Conservation (phyloP, 1,284 basidiomycete genomes). For the Athelia psychrophila region DNA sequence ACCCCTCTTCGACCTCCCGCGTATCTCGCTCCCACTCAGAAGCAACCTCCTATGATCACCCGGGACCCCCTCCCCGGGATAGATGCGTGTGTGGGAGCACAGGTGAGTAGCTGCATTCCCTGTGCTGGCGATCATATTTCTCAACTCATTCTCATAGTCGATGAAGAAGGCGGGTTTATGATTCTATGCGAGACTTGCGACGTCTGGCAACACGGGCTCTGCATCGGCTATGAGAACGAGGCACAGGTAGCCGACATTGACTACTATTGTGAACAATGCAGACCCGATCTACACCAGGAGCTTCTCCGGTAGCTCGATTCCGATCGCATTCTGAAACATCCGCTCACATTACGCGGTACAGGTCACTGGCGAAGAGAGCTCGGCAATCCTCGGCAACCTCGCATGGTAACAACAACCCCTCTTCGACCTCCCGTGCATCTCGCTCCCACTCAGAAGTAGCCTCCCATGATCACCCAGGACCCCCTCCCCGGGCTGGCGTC, state of each 20-base stretch:
- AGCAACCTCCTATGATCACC: conserved; percentile 54
- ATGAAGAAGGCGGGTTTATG: conserved; percentile 87
- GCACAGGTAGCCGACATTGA: conserved; percentile 77
- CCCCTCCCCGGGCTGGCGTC: conserved; percentile 29
- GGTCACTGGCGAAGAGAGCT: conserved; percentile 58
- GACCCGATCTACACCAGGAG: conserved; percentile 82
- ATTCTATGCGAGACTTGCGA: conserved; percentile 97
- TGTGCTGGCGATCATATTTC: conserved; percentile 4
- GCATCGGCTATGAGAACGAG: conserved; percentile 91
- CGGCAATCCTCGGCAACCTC: conserved; percentile 65
- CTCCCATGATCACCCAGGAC: conserved; percentile 39
- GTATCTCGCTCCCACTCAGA: conserved; percentile 78
- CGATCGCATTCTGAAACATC: conserved; percentile 2
- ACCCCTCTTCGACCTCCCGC: conserved; percentile 42
- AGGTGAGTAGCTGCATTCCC: conserved; percentile 53
- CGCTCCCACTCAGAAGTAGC: conserved; percentile 77
- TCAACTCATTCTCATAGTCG: conserved; percentile 20
- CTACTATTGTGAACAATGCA: conserved; percentile 94
- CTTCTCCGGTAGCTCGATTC: conserved; percentile 59
- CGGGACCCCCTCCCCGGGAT: too few species aligned
- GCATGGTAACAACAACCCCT: conserved; percentile 36
- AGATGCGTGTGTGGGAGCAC: conserved; percentile 91
- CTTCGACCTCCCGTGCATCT: conserved; percentile 52
- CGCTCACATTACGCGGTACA: conserved; percentile 23
- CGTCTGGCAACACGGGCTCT: conserved; percentile 97